Evolutionary conservation across 2,329 filamentous ascomycete species (phyloP), one percentile per base, ranked within the genome.

Genomic region (Neonectria hederae): DNA sequence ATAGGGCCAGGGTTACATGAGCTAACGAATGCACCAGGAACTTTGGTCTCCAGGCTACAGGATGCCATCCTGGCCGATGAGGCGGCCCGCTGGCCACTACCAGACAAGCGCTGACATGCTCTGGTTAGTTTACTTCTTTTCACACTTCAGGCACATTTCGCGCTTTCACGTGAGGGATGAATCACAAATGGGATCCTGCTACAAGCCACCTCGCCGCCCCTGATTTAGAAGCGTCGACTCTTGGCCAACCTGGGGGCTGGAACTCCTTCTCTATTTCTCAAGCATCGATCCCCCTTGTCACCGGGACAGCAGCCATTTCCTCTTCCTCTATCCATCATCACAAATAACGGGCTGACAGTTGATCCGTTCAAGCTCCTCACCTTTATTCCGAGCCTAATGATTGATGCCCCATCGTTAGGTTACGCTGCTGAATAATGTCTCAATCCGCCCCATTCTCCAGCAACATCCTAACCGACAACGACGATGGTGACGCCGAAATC

Each of bases 361-460:
- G 35, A 38, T 38, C 35, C 35, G 35, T n/a, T n/a, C 35, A 6
- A 8, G 35, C 14, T 38, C 35, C n/a, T 38, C 14, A 1, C 14
- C 7, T 38, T 14, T 5, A 38, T n/a, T 7, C 14, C 7, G 1
- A 35, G 32, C 32, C 32, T 35, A 35, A 14, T 2, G 32, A 14
- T 17, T 6, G 32, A 35, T 14, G 32, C 32, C 32, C 14, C 17
- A n/a, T 38, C 35, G 35, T 7, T 3, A 17, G 35, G 35, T 17
- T n/a, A 14, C 14, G 14, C 32, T 13, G 35, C 35, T n/a, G 35
- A 38, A 38, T 38, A 38, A 62, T 62, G 59, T 42, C 59, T 42
- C 35, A 43, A n/a, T 7, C 26, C 8, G 53, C 40, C 26, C 59
- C 59, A 5, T 62, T 62, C 22, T 42, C 32, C 53, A 62, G 19